Base-by-base conservation (phyloP, 2,329 filamentous ascomycete species). In the Cryphonectria naterciae region DNA sequence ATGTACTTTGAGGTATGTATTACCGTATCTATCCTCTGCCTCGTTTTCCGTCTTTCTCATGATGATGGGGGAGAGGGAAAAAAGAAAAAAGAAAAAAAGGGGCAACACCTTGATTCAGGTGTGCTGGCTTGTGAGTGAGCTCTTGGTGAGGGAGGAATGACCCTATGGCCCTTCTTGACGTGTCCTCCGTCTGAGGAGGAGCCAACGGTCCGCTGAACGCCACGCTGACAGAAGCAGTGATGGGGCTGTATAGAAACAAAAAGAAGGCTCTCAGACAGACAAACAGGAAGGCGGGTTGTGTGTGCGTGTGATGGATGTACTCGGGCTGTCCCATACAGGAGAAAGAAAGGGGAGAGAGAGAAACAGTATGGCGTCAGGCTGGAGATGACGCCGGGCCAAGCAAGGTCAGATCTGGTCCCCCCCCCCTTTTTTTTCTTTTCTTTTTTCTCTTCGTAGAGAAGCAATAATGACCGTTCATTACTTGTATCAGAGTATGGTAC, bases 161-260 rank as follows among this genome's bases (percentile, higher is more conserved):
- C 5, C 22, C 46, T 49, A 11, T 11, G 22, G 46, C 17, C 46
- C 22, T 49, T 8, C 46, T 49, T 49, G 46, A 49, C 46, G 46
- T 49, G 22, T 49, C 46, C 46, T 49, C 25, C 15, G 25, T 8
- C 25, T 58, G 25, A 25, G 11, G 22, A 67, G 65, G 35, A 67
- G 54, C 56, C 56, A 67, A 61, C 54, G 65, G 37, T 49, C 54
- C 43, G 19, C 39, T 35, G 54, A 13, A 39, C 65, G 54, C 54
- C 65, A 67, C 54, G 65, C 56, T 32, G 56, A 49, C 37, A 60
- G 25, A 10, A 61, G 28, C 37, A 41, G 25, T 28, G 10, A 43
- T 7, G 39, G 25, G 61, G 11, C 17, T 46, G 41, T 64, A 43
- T 32, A 58, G 39, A 32, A 41, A 32, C n/a, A 35, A 54, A 52